phyloP scores from a whole-genome alignment of 306 rosid genomes.

The Quercus cerris region DNA sequence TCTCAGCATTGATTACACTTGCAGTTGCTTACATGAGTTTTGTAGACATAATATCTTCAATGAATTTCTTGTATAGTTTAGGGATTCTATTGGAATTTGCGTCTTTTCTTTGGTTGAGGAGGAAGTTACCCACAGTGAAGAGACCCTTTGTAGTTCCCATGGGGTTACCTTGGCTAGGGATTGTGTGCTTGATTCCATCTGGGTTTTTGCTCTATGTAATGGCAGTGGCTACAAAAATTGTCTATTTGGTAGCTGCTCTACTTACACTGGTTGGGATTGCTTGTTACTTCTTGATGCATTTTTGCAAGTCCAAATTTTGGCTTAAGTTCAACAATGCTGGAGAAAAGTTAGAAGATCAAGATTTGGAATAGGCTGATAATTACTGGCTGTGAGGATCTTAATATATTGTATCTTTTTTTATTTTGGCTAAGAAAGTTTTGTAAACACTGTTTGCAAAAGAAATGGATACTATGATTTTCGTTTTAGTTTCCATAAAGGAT shows the following conservation, averaged over 20 bases:
- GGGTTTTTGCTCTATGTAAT: constrained; percentile 56
- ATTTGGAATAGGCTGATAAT: not conserved
- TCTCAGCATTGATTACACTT: constrained; percentile 49
- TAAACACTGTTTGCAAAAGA: not conserved
- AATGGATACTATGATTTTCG: too few relatives aligned
- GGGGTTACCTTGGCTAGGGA: constrained; percentile 33
- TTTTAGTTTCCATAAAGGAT: not conserved
- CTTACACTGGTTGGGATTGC: constrained; percentile 25
- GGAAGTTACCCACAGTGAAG: constrained; percentile 41
- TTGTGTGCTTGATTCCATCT: constrained; percentile 72
- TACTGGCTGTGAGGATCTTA: not conserved
- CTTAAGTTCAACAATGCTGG: constrained; percentile 20
- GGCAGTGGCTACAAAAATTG: constrained; percentile 43
- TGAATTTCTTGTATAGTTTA: constrained; percentile 75
- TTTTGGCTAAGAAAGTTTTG: not conserved
- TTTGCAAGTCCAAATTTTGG: constrained; percentile 31
- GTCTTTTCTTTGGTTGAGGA: constrained; percentile 56
- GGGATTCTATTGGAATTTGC: constrained; percentile 86
- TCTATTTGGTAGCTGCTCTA: constrained; percentile 39
- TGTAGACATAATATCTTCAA: constrained; percentile 55
- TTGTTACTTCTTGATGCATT: constrained; percentile 33
- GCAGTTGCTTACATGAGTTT: constrained; percentile 40
- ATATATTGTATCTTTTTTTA: not conserved
- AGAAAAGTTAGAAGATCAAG: constrained; percentile 14
- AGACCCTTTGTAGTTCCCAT: constrained; percentile 69